These are phyloP conservation scores for Xylaria multiplex DNA, from an alignment of 2,329 filamentous ascomycete genomes.

Conservation along the genomic window DNA sequence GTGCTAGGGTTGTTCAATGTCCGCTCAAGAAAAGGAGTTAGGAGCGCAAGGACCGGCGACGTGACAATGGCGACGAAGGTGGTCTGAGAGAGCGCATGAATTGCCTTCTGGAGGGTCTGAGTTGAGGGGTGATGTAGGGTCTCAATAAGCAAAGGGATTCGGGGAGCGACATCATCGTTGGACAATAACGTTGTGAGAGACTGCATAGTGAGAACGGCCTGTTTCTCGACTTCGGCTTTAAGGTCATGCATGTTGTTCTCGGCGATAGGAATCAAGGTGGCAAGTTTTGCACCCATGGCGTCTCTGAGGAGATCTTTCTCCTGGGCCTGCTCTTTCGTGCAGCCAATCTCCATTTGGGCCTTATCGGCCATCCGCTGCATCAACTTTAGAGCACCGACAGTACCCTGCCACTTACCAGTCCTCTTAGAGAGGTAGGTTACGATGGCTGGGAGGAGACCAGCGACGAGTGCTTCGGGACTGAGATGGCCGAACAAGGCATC, in stretches of 20 bases:
- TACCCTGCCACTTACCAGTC: slow-evolving; percentile 97
- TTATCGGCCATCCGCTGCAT: slow-evolving; percentile 95
- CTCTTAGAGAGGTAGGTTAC: slow-evolving; percentile 80
- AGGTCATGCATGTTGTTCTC: slow-evolving; percentile 96
- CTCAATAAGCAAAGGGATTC: slow-evolving; percentile 91
- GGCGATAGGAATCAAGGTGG: slow-evolving; percentile 87
- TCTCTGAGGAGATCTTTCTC: slow-evolving; percentile 92
- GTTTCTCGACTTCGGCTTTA: slow-evolving; percentile 88
- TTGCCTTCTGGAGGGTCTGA: slow-evolving; percentile 91
- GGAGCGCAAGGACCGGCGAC: slow-evolving; percentile 90
- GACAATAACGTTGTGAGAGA: slow-evolving; percentile 88
- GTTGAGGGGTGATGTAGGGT: slow-evolving; percentile 94
- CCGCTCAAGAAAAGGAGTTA: slow-evolving; percentile 94
- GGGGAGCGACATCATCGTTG: slow-evolving; percentile 95
- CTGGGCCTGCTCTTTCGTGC: slow-evolving; percentile 81
- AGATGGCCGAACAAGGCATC: slow-evolving; percentile 86
- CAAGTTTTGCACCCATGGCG: slow-evolving; percentile 87
- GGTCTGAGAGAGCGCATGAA: slow-evolving; percentile 94
- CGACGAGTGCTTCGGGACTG: slow-evolving; percentile 82
- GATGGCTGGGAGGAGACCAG: slow-evolving; percentile 82
- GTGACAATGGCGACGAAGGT: slow-evolving; percentile 98
- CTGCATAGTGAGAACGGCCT: slow-evolving; percentile 91
- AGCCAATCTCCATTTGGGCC: slow-evolving; percentile 83
- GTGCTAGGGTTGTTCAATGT: slow-evolving; percentile 92
- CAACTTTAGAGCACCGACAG: slow-evolving; percentile 84